Evolutionary conservation across 2,329 filamentous ascomycete species (phyloP), one percentile per base, ranked within the genome.

Genomic region (Amauroascus niger): DNA sequence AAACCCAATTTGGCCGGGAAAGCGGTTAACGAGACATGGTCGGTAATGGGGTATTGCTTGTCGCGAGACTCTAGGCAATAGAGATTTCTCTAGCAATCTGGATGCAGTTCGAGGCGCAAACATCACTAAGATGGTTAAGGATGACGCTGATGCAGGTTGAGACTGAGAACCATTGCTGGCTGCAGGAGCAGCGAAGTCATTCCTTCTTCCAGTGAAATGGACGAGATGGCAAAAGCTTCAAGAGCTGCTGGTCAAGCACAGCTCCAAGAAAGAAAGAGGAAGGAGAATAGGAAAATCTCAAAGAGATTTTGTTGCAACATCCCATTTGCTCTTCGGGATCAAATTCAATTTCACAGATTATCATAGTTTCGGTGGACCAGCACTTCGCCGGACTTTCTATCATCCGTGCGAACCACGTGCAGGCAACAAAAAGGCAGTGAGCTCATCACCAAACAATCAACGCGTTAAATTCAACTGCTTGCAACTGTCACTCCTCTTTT

Each of bases 141-240:
- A 44, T 13, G 28, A 24, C 8, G 9, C 26, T 44, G 26, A 33
- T 14, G 39, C 3, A n/a, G 9, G 8, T 7, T 8, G 7, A 14
- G 40, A 28, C 14, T 30, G 37, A 52, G 32, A 40, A 45, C 50
- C 50, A 52, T 45, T 39, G 41, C 41, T 52, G 50, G 41, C 50
- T 46, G 50, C 50, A 39, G 32, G 26, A 20, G 41, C 50, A 52
- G 41, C 43, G 41, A 45, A 46, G 40, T 40, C 50, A 52, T 52
- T 52, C 40, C 50, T 52, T 18, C 39, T 51, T 51, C 39, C 18
- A n/a, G 24, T 16, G 28, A 14, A 32, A 20, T 6, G 9, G 37
- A 11, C 7, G 32, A 20, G 18, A 26, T 35, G 2, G 18, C 28
- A n/a, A 14, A 45, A 37, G 16, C 14, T 4, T 3, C 3, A 13